Base-by-base conservation (phyloP, 2,329 filamentous ascomycete genomes). In the Diplodia scrobiculata region DNA sequence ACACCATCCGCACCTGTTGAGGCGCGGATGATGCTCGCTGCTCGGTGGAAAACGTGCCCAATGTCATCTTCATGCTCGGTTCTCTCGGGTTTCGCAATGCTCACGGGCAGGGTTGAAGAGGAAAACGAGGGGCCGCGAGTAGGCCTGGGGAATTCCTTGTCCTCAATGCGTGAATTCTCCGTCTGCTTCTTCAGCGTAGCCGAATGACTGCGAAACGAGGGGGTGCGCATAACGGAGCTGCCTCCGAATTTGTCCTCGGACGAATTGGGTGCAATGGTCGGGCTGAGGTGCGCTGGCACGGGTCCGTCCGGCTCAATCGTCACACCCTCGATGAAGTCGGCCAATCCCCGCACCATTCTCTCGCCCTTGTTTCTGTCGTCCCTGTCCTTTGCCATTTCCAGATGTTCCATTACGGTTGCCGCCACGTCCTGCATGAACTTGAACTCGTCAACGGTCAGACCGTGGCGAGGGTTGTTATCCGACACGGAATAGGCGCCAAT, bases 401-500 rank as follows among this genome's bases (percentile, higher is more conserved):
- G 73, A 65, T 2, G 73, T 1, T 71, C 70, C 41, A 72, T 67
- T 9, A 74, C 65, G 3, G 85, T 83, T 19, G 77, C 77, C 0
- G 74, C 73, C 75, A 89, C 80, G 48, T 86, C 85, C 51, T 83
- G 80, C 72, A 90, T 77, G 58, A 86, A 87, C 25, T 80, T 78
- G 1, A 83, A 68, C 59, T 86, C 82, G 9, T 79, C 78, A 0
- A 78, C 71, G 11, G 76, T 77, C 19, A 89, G 71, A 0, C 82
- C 83, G 50, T 82, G 71, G 14, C 85, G 82, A 0, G 84, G 82
- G n/a, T 79, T 79, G 51, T 84, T 82, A 69, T 89, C 87, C 2
- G 87, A 77, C 1, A 89, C 82, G 63, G 84, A 83, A 67, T 87
- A 86, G 11, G 81, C 82, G 10, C 88, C 88, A 65, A 90, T 85